Evolutionary conservation across 768 basidiomycete species (phyloP), one percentile per base, ranked within the genome.

Genomic region (Boletus coccyginus): DNA sequence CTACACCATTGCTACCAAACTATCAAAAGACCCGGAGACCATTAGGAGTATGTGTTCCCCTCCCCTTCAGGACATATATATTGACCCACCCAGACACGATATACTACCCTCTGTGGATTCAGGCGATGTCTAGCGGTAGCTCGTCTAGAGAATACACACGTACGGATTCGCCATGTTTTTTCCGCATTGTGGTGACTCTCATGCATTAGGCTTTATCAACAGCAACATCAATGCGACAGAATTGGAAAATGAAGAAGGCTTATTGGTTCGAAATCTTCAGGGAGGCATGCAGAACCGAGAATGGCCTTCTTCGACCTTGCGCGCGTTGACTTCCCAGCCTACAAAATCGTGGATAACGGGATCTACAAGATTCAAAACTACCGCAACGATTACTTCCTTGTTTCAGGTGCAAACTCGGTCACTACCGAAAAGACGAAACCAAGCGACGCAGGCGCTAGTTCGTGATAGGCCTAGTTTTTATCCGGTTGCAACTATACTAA

Each of bases 311-410:
- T 53, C 12, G 29, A 12, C 19, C 55, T 56, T 19, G 55, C 21
- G 21, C 1, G 21, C 1, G 21, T 2, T 21, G 21, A 21, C 21
- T 21, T 56, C 5, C 33, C 54, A 1, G 21, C 54, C 9, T 56
- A 56, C 38, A 19, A 56, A 5, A 32, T 56, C 38, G 55, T 56
- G 17, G 19, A 2, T 11, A 2, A 40, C 13, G 44, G 53, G 31
- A 4, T 5, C 9, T 56, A 56, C 54, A 56, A 21, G 38, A 56
- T 56, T 27, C 56, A 45, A 1, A 56, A 32, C 39, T 56, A 56
- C 39, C 16, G 32, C 24, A 2, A 4, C 3, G 42, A 56, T 8
- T 14, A 35, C 16, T 57, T 31, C 24, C 56, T 56, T 12, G 29
- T 10, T 29, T 9, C 19, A 5, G 1, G 0, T 7, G 3, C 1